Base-by-base conservation (phyloP, 352 stramenopile species). In the Globisporangium iwayamae region DNA sequence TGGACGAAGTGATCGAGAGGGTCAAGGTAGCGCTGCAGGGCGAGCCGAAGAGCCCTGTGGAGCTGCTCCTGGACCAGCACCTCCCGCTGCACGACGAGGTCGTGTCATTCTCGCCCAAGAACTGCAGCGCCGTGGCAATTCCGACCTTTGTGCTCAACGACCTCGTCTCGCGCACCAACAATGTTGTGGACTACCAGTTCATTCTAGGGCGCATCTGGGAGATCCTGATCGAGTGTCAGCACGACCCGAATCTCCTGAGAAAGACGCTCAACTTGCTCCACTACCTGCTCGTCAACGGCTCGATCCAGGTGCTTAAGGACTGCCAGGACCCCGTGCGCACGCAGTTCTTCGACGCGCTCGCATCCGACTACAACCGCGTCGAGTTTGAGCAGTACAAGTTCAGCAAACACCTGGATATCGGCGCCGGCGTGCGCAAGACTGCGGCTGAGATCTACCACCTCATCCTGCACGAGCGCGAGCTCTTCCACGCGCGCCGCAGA, bases 321-420 rank as follows among this genome's bases (percentile, higher is more conserved):
- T 87, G 76, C 25, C 76, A 80, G 38, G 72, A 84, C 11, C 55
- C 63, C n/a, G 56, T 72, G 50, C 76, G 73, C 5, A 68, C 71
- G 10, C 74, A 72, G 4, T 89, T 90, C 58, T 63, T 93, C 22
- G 51, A 63, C 0, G 75, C 78, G 22, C 54, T 91, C 9, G 68
- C 71, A 2, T 54, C 70, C 1, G 73, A 87, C 53, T 94, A 94
- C 67, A 91, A 91, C 60, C 85, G 83, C 25, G 72, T 74, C 62
- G 81, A 93, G 67, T 89, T 78, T 52, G 78, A 91, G 51, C 76
- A 90, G 65, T 89, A 92, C 69, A 65, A 82, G 43, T 91, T 86
- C 70, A 91, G 83, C 47, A 72, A 90, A 28, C 75, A 89, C 48
- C 60, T 93, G 20, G 83, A 92, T 61, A 63, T 88, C 43, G 79